Conservation (phyloP, 768 basidiomycete genomes). For the Kwoniella heveanensis region DNA sequence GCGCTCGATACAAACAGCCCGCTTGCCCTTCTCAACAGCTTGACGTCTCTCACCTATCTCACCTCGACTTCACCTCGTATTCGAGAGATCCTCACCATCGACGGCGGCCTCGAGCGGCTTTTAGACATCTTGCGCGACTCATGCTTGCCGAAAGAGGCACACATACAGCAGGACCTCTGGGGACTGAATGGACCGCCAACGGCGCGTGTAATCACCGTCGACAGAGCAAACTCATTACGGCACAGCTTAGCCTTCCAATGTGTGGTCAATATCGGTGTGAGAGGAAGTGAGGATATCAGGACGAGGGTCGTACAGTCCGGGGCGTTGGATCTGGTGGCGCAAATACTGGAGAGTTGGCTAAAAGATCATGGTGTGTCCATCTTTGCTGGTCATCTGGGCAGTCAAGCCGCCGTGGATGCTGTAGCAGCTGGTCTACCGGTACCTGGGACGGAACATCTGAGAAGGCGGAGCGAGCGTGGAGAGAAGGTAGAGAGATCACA, state of each 20-base stretch:
- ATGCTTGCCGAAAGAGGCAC: conserved; percentile 40
- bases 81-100: conserved; percentile 96
- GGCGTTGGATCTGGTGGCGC: conserved; percentile 87
- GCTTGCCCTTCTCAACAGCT: conserved; percentile 77
- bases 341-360: conserved; percentile 90
- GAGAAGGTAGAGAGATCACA: conserved; percentile 14
- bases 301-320: conserved; percentile 92
- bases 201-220: conserved; percentile 52
- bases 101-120: conserved; percentile 94
- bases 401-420: conserved; percentile 53
- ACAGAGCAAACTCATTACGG: conserved; percentile 50
- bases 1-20: conserved; percentile 58
- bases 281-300: conserved; percentile 88
- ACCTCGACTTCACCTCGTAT: conserved; percentile 97
- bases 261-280: conserved; percentile 93
- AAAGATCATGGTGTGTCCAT: conserved; percentile 84
- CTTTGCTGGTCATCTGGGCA: conserved; percentile 75
- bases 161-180: conserved; percentile 49
- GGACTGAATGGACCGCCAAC: conserved; percentile 54
- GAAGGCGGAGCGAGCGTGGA: conserved; percentile 9
- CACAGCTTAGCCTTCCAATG: conserved; percentile 92
- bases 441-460: conserved; percentile 20
- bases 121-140: conserved; percentile 82
- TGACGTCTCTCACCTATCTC: conserved; percentile 92
- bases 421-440: conserved; percentile 25